A percentile compares a stretch with the other conserved stretches of the same genome.
Conservation (phyloP, 2,329 filamentous ascomycete species). For the Aspergillus texensis region DNA sequence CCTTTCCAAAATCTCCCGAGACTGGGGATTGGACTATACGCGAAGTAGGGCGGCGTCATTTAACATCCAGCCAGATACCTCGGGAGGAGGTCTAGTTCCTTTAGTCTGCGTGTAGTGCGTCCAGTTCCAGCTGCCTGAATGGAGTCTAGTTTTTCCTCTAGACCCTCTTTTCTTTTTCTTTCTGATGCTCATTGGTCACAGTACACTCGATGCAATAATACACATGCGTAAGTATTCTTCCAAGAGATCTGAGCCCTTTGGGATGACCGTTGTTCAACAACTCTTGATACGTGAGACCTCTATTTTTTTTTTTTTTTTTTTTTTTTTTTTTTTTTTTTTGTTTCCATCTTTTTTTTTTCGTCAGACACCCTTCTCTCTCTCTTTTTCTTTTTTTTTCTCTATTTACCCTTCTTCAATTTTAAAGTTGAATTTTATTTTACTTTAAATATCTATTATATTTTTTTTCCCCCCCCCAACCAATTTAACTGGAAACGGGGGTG, state of each 20-base stretch:
- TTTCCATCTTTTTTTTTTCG: no score
- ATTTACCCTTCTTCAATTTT: no score
- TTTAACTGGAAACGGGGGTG: no score
- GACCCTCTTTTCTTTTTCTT: constrained; percentile 11
- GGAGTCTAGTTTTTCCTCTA: constrained; percentile 11
- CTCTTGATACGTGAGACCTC: background rate
- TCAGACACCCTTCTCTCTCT: no score
- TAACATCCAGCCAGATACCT: background rate
- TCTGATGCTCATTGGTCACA: constrained; percentile 8
- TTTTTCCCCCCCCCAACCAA: no score
- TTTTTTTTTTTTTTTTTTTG: background rate
- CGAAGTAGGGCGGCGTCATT: constrained; percentile 2
- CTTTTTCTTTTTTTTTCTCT: no score
- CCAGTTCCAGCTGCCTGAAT: constrained; percentile 9
- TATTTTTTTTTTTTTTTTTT: background rate
- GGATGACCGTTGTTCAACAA: constrained; percentile 3
- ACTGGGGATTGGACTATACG: background rate
- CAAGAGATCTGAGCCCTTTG: constrained; percentile 17
- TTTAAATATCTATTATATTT: no score
- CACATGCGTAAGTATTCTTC: background rate
- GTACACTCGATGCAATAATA: constrained; percentile 14
- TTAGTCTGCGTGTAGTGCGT: constrained; percentile 2
- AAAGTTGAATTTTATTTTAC: no score
- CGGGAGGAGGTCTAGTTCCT: background rate
- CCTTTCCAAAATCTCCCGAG: constrained; percentile 1